Base-by-base conservation (phyloP, 2,329 filamentous ascomycete genomes). In the Claviceps lovelessii region DNA sequence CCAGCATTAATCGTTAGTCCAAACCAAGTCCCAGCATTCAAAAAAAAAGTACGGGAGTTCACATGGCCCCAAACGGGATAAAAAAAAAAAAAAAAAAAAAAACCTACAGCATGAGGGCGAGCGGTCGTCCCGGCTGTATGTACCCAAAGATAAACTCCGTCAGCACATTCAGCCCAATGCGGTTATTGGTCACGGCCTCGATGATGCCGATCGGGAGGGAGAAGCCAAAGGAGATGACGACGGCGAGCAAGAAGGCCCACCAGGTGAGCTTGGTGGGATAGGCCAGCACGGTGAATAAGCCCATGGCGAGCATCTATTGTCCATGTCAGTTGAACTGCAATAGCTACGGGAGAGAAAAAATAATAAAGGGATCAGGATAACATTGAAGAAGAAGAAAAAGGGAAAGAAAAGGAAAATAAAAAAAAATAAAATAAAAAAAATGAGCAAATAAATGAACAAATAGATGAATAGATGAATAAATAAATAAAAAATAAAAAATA, bases 121-220 rank as follows among this genome's bases (percentile, higher is more conserved):
- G 70, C 0, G 86, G 85, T 6, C 78, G 72, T 2, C 86, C 86
- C 0, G 85, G 85, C 58, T 87, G 83, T 61, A 89, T 85, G 62
- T 89, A 89, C 1, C 86, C 86, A 56, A 82, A 81, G 4, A 90
- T 71, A 59, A 88, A 87, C 68, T 88, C 85, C 0, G 84, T 86
- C 58, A 89, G 71, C 31, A 90, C 84, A 58, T 89, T 89, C 41
- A 89, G 72, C 1, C 83, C 84, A 42, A 88, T 82, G 70, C 86
- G 72, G 65, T 84, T 83, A 62, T 86, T 82, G 4, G 85, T 85
- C 5, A 83, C 75, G 42, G 83, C 85, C 62, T 86, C 77, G 39
- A 88, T 80, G 56, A 88, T 86, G 45, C 81, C 81, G 49, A 83
- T 83, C 0, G 84, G 84, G 13, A 88, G 68, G 9, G 82, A 73